Conservation (phyloP, 345 rosid genomes). For the Syzygium jambos region DNA sequence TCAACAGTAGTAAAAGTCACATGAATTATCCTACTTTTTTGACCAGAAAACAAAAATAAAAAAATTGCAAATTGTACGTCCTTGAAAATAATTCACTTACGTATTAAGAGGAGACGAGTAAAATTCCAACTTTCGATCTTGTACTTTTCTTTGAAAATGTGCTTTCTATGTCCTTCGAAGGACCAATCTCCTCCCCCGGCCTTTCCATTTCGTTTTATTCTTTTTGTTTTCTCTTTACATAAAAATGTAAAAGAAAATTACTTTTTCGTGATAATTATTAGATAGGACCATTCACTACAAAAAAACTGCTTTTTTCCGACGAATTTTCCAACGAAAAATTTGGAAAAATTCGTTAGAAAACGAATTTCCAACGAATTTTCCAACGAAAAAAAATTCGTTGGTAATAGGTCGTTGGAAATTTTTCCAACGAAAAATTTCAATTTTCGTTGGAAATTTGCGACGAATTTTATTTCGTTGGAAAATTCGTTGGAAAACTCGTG, state of each 20-base stretch:
- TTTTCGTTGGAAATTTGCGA: no score
- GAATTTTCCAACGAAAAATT: no score
- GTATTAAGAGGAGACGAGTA: background rate
- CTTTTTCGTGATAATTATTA: background rate
- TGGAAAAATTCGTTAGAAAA: no score
- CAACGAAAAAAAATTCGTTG: no score
- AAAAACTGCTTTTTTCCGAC: no score
- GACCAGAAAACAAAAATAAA: background rate
- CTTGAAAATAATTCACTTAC: background rate
- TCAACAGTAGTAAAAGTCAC: background rate
- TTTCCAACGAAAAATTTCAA: no score
- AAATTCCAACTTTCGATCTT: background rate
- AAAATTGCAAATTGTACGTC: accelerated
- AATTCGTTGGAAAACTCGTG: no score
- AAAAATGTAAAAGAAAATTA: background rate
- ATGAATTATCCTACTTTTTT: background rate
- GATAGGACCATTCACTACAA: background rate
- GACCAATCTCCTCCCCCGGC: background rate
- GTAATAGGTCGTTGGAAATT: no score
- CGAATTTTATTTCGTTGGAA: no score
- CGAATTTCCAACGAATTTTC: no score
- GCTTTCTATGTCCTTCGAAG: background rate
- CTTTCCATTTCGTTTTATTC: background rate
- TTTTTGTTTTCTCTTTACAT: background rate
- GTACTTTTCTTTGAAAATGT: background rate